Conservation (phyloP, 768 basidiomycete genomes). For the Termitomyces sp. region DNA sequence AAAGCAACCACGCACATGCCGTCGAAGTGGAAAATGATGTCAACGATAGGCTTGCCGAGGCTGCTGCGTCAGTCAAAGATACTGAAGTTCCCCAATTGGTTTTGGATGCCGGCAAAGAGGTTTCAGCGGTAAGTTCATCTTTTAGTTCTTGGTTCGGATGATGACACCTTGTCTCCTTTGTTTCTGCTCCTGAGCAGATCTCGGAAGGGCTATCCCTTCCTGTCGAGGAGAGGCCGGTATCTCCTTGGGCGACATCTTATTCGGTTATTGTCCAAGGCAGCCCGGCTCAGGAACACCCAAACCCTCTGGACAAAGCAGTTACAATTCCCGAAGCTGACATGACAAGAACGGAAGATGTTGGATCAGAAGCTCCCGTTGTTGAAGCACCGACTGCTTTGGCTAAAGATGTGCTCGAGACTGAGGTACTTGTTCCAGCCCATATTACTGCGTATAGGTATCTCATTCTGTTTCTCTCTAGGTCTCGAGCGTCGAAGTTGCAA, state of each 20-base stretch:
- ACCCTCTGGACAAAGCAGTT: constrained; percentile 9
- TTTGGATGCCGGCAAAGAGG: constrained; percentile 6
- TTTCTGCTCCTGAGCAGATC: background rate
- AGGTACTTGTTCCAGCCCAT: background rate
- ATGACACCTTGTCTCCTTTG: constrained; percentile 3
- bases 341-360: background rate
- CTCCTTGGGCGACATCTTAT: constrained; percentile 29
- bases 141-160: too few relatives aligned
- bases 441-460: background rate
- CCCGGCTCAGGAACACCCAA: constrained; percentile 9
- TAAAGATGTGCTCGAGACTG: background rate
- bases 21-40: background rate
- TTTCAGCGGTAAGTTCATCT: constrained; percentile 3
- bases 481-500: background rate
- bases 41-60: background rate
- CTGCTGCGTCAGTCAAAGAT: background rate
- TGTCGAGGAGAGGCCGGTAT: constrained; percentile 21
- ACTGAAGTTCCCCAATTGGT: constrained; percentile 7
- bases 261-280: constrained; percentile 29
- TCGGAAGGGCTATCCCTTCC: background rate
- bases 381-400: background rate
- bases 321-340: background rate
- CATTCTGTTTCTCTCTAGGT: background rate
- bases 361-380: background rate
- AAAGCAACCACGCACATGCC: background rate